A percentile compares a stretch with the other conserved stretches of the same genome.
Conservation (phyloP, 768 basidiomycete genomes). For the Lentinula sp. region DNA sequence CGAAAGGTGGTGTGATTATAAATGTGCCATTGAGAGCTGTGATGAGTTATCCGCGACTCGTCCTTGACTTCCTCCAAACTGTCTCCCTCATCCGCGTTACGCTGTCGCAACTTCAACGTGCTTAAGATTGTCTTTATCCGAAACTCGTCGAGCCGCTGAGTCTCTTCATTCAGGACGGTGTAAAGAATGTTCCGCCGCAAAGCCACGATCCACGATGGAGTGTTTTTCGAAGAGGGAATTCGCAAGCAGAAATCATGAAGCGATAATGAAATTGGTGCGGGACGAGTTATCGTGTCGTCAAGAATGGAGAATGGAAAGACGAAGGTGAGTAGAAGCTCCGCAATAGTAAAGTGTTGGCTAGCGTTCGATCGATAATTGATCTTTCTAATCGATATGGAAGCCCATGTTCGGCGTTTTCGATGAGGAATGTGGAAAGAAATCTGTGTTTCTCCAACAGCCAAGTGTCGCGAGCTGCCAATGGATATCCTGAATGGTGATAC, state of each 20-base stretch:
- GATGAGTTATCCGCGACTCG: constrained; percentile 25
- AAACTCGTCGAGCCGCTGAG: constrained; percentile 32
- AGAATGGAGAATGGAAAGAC: constrained; percentile 33
- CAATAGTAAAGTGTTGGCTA: constrained; percentile 19
- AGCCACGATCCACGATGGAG: constrained; percentile 30
- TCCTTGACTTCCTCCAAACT: constrained; percentile 15
- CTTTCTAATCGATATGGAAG: constrained; percentile 19
- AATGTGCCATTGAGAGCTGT: constrained; percentile 29
- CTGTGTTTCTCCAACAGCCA: neutral
- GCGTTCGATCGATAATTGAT: constrained; percentile 19
- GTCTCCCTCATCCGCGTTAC: constrained; percentile 7
- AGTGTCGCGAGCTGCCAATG: neutral
- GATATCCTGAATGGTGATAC: neutral
- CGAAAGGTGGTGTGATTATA: constrained; percentile 22
- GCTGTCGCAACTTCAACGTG: constrained; percentile 9
- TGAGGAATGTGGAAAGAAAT: constrained; percentile 25
- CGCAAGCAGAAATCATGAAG: constrained; percentile 31
- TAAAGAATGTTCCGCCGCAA: constrained; percentile 31
- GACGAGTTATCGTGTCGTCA: constrained; percentile 26
- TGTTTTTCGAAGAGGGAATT: constrained; percentile 24
- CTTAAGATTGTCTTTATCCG: constrained; percentile 26
- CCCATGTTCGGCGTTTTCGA: constrained; percentile 22
- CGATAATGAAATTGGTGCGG: constrained; percentile 23
- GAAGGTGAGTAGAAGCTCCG: constrained; percentile 13
- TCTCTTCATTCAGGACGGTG: constrained; percentile 33